These are phyloP conservation scores for Colletotrichum sublineola DNA, from an alignment of 2,329 filamentous ascomycete genomes.

Conservation along the genomic window DNA sequence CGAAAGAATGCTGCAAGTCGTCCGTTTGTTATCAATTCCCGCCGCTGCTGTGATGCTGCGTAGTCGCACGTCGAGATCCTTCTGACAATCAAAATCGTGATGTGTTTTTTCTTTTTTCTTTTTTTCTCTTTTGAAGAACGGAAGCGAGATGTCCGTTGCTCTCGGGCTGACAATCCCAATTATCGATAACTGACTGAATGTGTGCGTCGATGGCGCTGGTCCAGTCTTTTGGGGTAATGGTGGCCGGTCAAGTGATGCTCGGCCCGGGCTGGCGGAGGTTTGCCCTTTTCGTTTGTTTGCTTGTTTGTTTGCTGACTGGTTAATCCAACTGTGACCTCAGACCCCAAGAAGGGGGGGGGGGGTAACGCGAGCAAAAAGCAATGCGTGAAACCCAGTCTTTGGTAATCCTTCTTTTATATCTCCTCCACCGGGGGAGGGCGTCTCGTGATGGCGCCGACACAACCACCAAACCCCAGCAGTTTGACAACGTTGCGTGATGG, in stretches of 20 bases:
- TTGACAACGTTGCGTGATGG: neutral
- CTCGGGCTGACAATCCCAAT: neutral
- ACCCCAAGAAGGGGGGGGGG: neutral
- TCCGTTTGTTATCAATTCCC: neutral
- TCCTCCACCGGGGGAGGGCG: neutral
- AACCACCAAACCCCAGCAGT: conserved; percentile 3
- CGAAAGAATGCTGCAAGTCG: neutral
- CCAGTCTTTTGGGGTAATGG: neutral
- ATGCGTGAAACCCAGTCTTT: conserved; percentile 1
- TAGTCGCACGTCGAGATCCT: neutral
- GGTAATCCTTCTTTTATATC: conserved; percentile 12
- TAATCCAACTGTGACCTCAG: conserved; percentile 1
- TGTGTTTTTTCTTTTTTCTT: too few relatives aligned
- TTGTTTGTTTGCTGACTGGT: neutral
- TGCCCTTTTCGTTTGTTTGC: neutral
- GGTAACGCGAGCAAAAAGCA: neutral
- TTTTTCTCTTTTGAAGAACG: neutral
- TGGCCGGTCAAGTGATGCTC: conserved; percentile 7
- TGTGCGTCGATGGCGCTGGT: neutral
- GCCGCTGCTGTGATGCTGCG: too few relatives aligned
- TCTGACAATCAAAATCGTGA: too few relatives aligned
- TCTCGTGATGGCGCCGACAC: conserved; percentile 27
- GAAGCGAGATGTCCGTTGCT: neutral
- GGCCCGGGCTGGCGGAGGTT: neutral
- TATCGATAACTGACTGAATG: neutral